Evolutionary conservation across 2,329 filamentous ascomycete genomes (phyloP), one percentile per base, ranked within the genome.

Genomic region (Venturia aucupariae): DNA sequence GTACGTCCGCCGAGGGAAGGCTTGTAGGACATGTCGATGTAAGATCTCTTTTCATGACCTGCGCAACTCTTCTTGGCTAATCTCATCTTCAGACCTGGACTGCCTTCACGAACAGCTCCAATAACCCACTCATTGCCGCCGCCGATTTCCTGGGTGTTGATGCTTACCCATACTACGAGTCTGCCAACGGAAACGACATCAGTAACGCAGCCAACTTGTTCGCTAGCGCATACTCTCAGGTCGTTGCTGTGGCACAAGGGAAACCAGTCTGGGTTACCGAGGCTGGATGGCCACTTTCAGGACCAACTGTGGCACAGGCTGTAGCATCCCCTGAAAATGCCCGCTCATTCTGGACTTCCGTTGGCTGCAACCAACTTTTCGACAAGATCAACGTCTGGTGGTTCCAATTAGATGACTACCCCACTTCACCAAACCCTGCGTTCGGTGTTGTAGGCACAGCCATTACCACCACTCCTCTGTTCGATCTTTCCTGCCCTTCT

Each of bases 211-310:
- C 84, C 71, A 70, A 75, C 22, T 84, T 92, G 61, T 94, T 95
- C 80, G 79, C 86, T 71, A 38, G 38, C 17, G 86, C 90, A 19
- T 79, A 89, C 46, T 76, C 80, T 61, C 80, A 82, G 66, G 90
- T 88, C 41, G 75, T 82, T 67, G 76, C 73, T 19, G 86, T 80
- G 55, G 81, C 84, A 42, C 78, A 81, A 42, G 84, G 83, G 72
- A 93, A 92, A 81, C 80, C 84, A 22, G 83, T 95, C 69, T 94
- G 90, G 90, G 83, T 95, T 67, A 94, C 91, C 35, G 91, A 96
- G 82, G 94, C 90, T 19, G 92, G 92, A 68, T 94, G 90, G 85
- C 91, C 92, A 60, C 85, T 92, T 63, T 85, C 81, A 70, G 92
- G 91, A 64, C 77, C 83, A 68, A 81, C 78, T 1, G 77, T 82